Percentiles rank a stretch among this genome's conserved stretches.
Evolutionary conservation across 495 filamentous ascomycete species (phyloP).

Genomic region (Gamarada debralockiae): DNA sequence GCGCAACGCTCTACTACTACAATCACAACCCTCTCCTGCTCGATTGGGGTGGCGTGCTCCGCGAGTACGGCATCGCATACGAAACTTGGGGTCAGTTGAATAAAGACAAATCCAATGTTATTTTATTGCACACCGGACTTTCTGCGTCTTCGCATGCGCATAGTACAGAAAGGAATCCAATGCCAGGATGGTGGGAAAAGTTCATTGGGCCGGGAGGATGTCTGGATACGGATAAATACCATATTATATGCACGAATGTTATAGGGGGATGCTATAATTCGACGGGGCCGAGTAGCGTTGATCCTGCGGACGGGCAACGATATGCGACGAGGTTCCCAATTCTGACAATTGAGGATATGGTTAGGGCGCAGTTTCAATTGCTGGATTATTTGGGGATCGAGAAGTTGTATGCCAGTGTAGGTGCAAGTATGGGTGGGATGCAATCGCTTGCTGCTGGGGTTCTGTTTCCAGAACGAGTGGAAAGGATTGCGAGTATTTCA

Average conservation of each 20-base stretch:
- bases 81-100: conserved; percentile 92
- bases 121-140: conserved; percentile 89
- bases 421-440: conserved; percentile 98
- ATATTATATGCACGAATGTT: conserved; percentile 94
- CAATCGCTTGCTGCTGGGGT: conserved; percentile 91
- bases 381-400: conserved; percentile 75
- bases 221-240: conserved; percentile 87
- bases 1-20: conserved; percentile 70
- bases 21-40: conserved; percentile 72
- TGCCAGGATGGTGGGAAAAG: conserved; percentile 98
- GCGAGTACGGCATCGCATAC: conserved; percentile 84
- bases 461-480: conserved; percentile 75
- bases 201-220: conserved; percentile 90
- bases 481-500: conserved; percentile 82
- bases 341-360: conserved; percentile 96
- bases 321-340: conserved; percentile 98
- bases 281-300: conserved; percentile 83
- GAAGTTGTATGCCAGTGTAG: conserved; percentile 87
- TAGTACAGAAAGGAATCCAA: conserved; percentile 77
- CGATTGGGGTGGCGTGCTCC: conserved; percentile 89
- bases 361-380: conserved; percentile 88
- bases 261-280: conserved; percentile 95
- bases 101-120: conserved; percentile 77
- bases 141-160: conserved; percentile 95
- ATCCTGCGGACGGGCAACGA: conserved; percentile 80